Percentiles rank a stretch among this genome's conserved stretches.
phyloP scores from a whole-genome alignment of 1,284 basidiomycete genomes.

The Ceratobasidium sp. region DNA sequence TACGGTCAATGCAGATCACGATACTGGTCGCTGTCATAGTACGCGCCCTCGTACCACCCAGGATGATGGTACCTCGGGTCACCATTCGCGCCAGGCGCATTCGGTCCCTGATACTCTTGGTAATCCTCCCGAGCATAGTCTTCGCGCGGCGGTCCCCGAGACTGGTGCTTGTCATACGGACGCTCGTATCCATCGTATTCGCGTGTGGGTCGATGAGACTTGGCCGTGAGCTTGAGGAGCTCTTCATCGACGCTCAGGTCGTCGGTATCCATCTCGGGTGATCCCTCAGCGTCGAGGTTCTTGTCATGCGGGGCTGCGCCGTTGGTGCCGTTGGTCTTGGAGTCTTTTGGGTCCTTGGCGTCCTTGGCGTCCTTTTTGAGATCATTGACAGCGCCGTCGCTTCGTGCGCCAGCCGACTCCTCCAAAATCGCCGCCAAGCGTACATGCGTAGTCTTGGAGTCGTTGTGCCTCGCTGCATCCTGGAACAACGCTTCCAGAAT shows the following conservation, averaged over 20 bases:
- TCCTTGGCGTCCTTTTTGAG: slow-evolving; percentile 7
- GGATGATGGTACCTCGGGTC: slow-evolving; percentile 13
- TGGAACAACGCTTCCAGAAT: slow-evolving; percentile 84
- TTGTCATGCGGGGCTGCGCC: neutral
- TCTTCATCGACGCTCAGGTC: slow-evolving; percentile 38
- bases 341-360: neutral
- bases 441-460: slow-evolving; percentile 90
- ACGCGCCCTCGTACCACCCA: neutral
- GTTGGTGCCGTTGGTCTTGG: slow-evolving; percentile 5
- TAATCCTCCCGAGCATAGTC: slow-evolving; percentile 11
- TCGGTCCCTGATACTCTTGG: slow-evolving; percentile 16
- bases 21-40: slow-evolving; percentile 19
- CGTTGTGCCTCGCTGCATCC: slow-evolving; percentile 91
- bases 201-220: neutral
- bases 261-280: slow-evolving; percentile 37
- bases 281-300: slow-evolving; percentile 15
- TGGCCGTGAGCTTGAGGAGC: slow-evolving; percentile 27
- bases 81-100: slow-evolving; percentile 13
- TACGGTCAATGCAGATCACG: neutral
- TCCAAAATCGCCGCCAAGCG: slow-evolving; percentile 88
- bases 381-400: slow-evolving; percentile 27
- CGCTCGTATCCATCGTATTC: slow-evolving; percentile 1
- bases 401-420: slow-evolving; percentile 66
- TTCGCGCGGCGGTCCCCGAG: neutral
- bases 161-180: neutral